Conservation (phyloP, 208 protist genomes). For the Trypanosoma boissoni region DNA sequence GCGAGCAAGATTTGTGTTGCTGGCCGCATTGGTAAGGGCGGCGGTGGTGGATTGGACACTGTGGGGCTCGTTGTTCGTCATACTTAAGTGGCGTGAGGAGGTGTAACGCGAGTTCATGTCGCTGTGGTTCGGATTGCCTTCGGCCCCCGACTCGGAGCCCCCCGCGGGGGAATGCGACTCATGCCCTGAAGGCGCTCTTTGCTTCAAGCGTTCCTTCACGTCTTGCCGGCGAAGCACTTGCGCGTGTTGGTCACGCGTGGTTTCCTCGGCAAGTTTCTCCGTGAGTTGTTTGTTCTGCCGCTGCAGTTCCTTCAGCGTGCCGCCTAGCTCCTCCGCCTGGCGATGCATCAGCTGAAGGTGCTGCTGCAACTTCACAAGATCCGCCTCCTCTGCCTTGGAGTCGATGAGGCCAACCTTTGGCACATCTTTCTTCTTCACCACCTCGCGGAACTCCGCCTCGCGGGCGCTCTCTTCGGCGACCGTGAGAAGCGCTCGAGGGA, state of each 20-base stretch:
- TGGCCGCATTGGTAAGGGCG: no score
- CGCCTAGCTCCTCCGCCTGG: conserved; percentile 58
- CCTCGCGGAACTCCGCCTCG: conserved; percentile 26
- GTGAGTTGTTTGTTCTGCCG: conserved; percentile 79
- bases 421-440: conserved; percentile 26
- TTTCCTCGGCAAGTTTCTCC: conserved; percentile 77
- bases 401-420: conserved; percentile 57
- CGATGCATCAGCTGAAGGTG: conserved; percentile 61
- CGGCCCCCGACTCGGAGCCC: background rate
- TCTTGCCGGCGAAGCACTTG: conserved; percentile 50
- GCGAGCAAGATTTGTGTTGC: no score
- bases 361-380: conserved; percentile 56
- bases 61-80: no score
- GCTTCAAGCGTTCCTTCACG: conserved; percentile 31
- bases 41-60: no score
- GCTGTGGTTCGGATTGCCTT: no score
- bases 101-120: no score
- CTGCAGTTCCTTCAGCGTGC: conserved; percentile 57
- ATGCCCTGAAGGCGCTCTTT: conserved; percentile 2
- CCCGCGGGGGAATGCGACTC: background rate
- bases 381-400: conserved; percentile 58
- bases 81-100: no score
- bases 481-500: conserved; percentile 71
- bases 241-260: conserved; percentile 62
- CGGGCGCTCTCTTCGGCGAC: conserved; percentile 60